Evolutionary conservation across 371 early-diverging fungal species (phyloP), one percentile per base, ranked within the genome.

Genomic region (Circinella minor): DNA sequence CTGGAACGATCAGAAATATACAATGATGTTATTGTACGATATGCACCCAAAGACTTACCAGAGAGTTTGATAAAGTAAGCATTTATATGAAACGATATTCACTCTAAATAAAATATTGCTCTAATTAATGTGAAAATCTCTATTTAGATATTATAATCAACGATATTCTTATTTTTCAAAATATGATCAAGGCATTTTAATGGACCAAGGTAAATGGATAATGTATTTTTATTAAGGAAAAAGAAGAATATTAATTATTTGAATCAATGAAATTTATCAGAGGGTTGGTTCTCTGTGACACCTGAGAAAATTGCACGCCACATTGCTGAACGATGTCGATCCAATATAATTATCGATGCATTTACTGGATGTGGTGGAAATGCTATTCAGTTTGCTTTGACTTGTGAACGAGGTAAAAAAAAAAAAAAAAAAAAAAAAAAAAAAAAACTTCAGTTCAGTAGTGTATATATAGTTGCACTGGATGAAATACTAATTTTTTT

Each of bases 301-400:
- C 98, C 98, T 1, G 99, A 99, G 70, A 77, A 81, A 55, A 92
- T 99, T 57, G 97, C 98, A 4, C 66, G 74, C 14, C 93, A 97
- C 74, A 92, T 95, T 20, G 97, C 98, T 0, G 68, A 83, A 57
- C 88, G 96, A 51, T 92, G 90, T 66, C 77, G 83, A 15, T 81
- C 89, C 37, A 83, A 90, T 67, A 76, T 91, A 36, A 86, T 98
- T 14, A 86, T 99, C 61, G 98, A 98, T 71, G 97, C 94, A 3
- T 98, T 95, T 73, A 96, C 96, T 77, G 99, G 99, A 1, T 95
- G 92, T 17, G 99, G 99, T 27, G 98, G 98, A 4, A 98, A 99
- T 76, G 74, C 97, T 9, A 98, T 98, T 65, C 96, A 98, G 79
- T 97, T 98, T 86, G 98, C 98, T 1, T 74, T 88, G 62, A 89